A percentile compares a stretch with the other conserved stretches of the same genome.
These are phyloP conservation scores for Cercospora beticola DNA, from an alignment of 2,329 filamentous ascomycete species.

Conservation along the genomic window DNA sequence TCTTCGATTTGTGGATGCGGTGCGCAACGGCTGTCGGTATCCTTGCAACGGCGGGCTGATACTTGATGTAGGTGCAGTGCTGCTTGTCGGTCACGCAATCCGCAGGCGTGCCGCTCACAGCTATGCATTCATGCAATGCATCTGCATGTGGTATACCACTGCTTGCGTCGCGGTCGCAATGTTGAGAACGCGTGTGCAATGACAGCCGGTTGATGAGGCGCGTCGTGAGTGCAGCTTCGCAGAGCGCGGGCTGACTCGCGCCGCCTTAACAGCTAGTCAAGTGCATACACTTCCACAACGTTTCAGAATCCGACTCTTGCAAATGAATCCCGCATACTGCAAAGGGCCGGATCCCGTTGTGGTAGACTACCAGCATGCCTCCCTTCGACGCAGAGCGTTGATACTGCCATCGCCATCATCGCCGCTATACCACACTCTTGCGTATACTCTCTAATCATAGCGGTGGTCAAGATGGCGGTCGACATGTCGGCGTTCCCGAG, in stretches of 20 bases:
- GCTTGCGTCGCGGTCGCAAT: background rate
- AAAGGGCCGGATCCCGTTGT: background rate
- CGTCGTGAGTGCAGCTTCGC: background rate
- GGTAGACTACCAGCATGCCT: background rate
- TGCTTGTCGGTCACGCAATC: background rate
- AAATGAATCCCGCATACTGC: background rate
- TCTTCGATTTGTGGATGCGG: background rate
- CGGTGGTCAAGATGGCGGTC: conserved; percentile 3
- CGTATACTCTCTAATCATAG: background rate
- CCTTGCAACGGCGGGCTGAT: background rate
- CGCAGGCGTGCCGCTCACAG: background rate
- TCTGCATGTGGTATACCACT: background rate
- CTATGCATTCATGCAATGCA: background rate
- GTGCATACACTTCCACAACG: background rate
- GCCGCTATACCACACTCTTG: conserved; percentile 4
- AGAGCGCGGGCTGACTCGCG: background rate
- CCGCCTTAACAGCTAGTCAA: conserved; percentile 1
- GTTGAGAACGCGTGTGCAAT: background rate
- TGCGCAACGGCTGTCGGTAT: background rate
- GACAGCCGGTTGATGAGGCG: background rate
- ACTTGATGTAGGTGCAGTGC: background rate
- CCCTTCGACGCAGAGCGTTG: background rate
- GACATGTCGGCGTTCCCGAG: conserved; percentile 7
- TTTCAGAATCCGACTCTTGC: conserved; percentile 4
- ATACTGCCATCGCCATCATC: background rate